Evolutionary conservation across 1,139 yeast genomes (phyloP).

Genomic region (Wickerhamiella infanticola): DNA sequence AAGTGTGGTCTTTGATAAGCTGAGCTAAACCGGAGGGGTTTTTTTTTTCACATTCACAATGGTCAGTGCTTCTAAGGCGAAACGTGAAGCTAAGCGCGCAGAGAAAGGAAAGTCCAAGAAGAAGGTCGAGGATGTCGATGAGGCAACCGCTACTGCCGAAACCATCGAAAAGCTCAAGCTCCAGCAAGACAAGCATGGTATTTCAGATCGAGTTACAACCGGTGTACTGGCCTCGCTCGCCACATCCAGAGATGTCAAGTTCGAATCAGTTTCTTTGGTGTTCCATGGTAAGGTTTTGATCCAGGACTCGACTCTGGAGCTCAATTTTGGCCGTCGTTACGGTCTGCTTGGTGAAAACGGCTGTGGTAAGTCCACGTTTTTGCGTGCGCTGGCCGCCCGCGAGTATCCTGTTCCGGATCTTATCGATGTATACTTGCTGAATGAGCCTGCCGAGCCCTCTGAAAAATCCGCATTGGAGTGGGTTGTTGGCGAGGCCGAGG

Average conservation of each 20-base stretch:
- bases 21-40: neutral
- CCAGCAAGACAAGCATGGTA: constrained; percentile 85
- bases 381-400: constrained; percentile 86
- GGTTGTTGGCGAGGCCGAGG: constrained; percentile 93
- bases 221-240: constrained; percentile 85
- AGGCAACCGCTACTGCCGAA: constrained; percentile 46
- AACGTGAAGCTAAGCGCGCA: constrained; percentile 56
- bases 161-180: constrained; percentile 75
- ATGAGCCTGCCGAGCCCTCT: constrained; percentile 94
- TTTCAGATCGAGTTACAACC: constrained; percentile 94
- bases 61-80: constrained; percentile 82
- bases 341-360: constrained; percentile 91
- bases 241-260: constrained; percentile 88
- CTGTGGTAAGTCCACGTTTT: constrained; percentile 93
- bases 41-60: constrained; percentile 4
- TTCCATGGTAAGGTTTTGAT: constrained; percentile 96
- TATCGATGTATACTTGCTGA: constrained; percentile 80
- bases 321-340: constrained; percentile 94
- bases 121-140: constrained; percentile 35
- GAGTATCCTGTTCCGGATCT: constrained; percentile 90
- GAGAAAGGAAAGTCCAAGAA: constrained; percentile 56
- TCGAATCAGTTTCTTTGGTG: constrained; percentile 75
- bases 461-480: constrained; percentile 88
- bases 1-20: neutral
- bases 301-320: constrained; percentile 81